phyloP scores from a whole-genome alignment of 1,284 basidiomycete species.

The Rhodotorula sp. region DNA sequence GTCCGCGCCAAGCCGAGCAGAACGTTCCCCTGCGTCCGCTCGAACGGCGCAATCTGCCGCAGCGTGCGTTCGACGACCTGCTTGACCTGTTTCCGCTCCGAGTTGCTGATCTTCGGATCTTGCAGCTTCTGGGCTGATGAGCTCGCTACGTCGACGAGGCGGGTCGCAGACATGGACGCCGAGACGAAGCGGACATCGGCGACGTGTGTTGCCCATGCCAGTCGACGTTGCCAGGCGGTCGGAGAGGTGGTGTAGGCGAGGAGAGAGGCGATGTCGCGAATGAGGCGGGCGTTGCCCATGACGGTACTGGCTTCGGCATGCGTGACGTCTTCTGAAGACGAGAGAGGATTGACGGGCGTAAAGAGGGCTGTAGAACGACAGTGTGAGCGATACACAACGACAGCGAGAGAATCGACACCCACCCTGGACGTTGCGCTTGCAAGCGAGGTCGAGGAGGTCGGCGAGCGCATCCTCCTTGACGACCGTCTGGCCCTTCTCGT shows the following conservation, averaged over 20 bases:
- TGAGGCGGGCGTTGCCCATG: slow-evolving; percentile 36
- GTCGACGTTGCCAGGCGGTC: slow-evolving; percentile 25
- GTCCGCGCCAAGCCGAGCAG: slow-evolving; percentile 31
- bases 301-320: slow-evolving; percentile 31
- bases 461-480: slow-evolving; percentile 30
- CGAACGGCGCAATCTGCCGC: slow-evolving; percentile 29
- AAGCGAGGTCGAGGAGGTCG: slow-evolving; percentile 35
- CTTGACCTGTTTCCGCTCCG: slow-evolving; percentile 22
- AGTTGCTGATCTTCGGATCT: slow-evolving; percentile 2
- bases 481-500: slow-evolving; percentile 6
- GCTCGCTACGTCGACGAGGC: slow-evolving; percentile 32
- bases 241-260: slow-evolving; percentile 28
- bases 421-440: slow-evolving; percentile 40
- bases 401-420: background rate
- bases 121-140: slow-evolving; percentile 26
- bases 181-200: slow-evolving; percentile 39
- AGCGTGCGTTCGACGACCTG: slow-evolving; percentile 31
- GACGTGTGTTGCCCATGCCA: slow-evolving; percentile 38
- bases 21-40: slow-evolving; percentile 34
- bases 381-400: background rate
- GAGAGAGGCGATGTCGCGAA: slow-evolving; percentile 34
- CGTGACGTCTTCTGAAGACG: slow-evolving; percentile 10
- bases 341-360: slow-evolving; percentile 34
- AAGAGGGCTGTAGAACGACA: slow-evolving; percentile 29
- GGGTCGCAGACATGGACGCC: slow-evolving; percentile 32